Evolutionary conservation across 1,284 basidiomycete genomes (phyloP).

Genomic region (Trichosporon asahii): DNA sequence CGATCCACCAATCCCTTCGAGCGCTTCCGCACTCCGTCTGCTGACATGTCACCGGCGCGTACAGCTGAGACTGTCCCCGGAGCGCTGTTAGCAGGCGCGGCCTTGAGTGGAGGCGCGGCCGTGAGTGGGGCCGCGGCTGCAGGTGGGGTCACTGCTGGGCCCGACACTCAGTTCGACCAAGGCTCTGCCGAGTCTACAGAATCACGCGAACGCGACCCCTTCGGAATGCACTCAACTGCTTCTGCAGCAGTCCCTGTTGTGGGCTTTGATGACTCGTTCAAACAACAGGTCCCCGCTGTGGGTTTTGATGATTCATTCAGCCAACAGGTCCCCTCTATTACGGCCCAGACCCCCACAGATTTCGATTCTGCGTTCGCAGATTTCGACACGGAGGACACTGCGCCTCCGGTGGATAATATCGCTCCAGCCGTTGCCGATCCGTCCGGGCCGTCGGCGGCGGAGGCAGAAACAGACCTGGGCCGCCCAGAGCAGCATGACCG

Average conservation of each 20-base stretch:
- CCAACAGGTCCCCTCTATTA: neutral
- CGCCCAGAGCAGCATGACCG: neutral
- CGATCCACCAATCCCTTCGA: slow-evolving; percentile 96
- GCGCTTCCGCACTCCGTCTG: slow-evolving; percentile 44
- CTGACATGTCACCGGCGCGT: neutral
- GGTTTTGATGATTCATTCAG: slow-evolving; percentile 38
- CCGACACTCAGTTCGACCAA: too few relatives aligned
- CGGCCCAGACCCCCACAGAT: slow-evolving; percentile 43
- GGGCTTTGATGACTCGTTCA: slow-evolving; percentile 40
- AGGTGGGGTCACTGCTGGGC: neutral
- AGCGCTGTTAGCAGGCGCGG: slow-evolving; percentile 24
- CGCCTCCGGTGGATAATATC: neutral
- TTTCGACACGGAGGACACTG: slow-evolving; percentile 56
- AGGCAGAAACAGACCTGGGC: neutral
- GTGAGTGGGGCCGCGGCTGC: too few relatives aligned
- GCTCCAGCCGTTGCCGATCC: neutral
- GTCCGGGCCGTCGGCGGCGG: neutral
- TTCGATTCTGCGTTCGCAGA: slow-evolving; percentile 55
- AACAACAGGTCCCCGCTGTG: slow-evolving; percentile 19
- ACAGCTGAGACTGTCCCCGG: slow-evolving; percentile 25
- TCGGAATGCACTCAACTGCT: slow-evolving; percentile 13
- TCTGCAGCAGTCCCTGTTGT: neutral
- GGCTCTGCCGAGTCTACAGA: too few relatives aligned
- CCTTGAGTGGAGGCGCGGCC: slow-evolving; percentile 20
- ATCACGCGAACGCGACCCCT: slow-evolving; percentile 27